Percentiles rank a stretch among this genome's conserved stretches.
Evolutionary conservation across 2,329 filamentous ascomycete genomes (phyloP).

Genomic region (Beauveria varroae): DNA sequence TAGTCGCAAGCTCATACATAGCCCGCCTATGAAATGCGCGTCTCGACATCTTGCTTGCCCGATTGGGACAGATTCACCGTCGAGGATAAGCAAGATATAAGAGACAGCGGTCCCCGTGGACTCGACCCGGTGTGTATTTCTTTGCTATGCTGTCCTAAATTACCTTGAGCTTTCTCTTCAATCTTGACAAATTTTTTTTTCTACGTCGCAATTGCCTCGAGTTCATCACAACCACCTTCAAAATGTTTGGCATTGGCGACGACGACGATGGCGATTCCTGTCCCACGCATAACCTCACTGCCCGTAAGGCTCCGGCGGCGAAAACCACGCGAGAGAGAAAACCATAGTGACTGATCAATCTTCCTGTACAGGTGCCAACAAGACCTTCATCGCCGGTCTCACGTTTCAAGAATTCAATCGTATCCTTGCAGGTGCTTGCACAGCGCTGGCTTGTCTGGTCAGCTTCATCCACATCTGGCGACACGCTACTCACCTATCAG

Average conservation of each 20-base stretch:
- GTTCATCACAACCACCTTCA: background rate
- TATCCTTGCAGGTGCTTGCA: constrained; percentile 28
- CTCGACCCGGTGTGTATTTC: background rate
- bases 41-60: constrained; percentile 6
- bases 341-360: background rate
- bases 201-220: background rate
- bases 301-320: background rate
- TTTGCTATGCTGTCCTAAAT: background rate
- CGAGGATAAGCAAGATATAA: background rate
- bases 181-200: background rate
- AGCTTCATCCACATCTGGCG: constrained; percentile 24
- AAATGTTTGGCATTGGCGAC: constrained; percentile 8
- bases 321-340: background rate
- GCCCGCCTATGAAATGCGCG: background rate
- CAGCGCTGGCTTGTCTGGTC: constrained; percentile 23
- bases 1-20: background rate
- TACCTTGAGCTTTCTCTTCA: background rate
- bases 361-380: background rate
- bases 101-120: background rate
- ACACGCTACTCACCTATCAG: constrained; percentile 32
- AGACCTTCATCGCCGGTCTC: constrained; percentile 8
- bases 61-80: constrained; percentile 2
- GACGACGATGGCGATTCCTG: constrained; percentile 8
- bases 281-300: constrained; percentile 8
- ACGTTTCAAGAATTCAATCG: constrained; percentile 24